Evolutionary conservation across 305 asterid genomes (phyloP).

Genomic region (Ajuga reptans): DNA sequence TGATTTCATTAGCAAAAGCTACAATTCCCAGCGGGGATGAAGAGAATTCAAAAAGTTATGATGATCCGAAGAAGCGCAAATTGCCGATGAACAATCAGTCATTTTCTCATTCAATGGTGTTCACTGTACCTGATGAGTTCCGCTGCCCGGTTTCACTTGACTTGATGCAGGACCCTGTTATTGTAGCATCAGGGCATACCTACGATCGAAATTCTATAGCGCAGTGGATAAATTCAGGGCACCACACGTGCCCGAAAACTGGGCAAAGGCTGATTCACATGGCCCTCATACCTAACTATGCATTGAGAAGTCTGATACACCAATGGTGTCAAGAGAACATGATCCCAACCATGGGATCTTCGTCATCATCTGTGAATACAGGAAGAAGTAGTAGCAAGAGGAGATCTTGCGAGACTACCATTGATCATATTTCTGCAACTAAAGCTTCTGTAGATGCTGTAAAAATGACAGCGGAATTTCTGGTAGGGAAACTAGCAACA

Average conservation of each 20-base stretch:
- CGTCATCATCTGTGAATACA: constrained; percentile 32
- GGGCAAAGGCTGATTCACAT: constrained; percentile 74
- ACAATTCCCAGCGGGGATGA: constrained; percentile 30
- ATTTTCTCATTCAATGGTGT: constrained; percentile 32
- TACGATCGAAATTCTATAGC: constrained; percentile 65
- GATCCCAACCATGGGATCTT: constrained; percentile 34
- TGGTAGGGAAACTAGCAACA: constrained; percentile 67
- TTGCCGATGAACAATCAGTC: constrained; percentile 27
- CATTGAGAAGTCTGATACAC: constrained; percentile 53
- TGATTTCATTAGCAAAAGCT: constrained; percentile 43
- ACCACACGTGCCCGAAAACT: constrained; percentile 74
- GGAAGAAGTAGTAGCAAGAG: constrained; percentile 39
- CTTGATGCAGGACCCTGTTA: constrained; percentile 73
- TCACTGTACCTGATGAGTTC: constrained; percentile 58
- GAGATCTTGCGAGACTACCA: constrained; percentile 31
- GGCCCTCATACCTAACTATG: constrained; percentile 77
- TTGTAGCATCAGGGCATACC: constrained; percentile 77
- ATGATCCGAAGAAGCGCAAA: constrained; percentile 38
- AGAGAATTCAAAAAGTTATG: constrained; percentile 15
- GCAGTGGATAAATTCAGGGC: constrained; percentile 80
- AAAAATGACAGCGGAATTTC: constrained; percentile 65
- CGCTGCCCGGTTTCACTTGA: constrained; percentile 77
- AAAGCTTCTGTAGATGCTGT: constrained; percentile 58
- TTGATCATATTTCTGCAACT: constrained; percentile 64
- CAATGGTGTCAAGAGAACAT: constrained; percentile 75